Conservation (phyloP, 495 filamentous ascomycete genomes). For the Xylaria longipes region DNA sequence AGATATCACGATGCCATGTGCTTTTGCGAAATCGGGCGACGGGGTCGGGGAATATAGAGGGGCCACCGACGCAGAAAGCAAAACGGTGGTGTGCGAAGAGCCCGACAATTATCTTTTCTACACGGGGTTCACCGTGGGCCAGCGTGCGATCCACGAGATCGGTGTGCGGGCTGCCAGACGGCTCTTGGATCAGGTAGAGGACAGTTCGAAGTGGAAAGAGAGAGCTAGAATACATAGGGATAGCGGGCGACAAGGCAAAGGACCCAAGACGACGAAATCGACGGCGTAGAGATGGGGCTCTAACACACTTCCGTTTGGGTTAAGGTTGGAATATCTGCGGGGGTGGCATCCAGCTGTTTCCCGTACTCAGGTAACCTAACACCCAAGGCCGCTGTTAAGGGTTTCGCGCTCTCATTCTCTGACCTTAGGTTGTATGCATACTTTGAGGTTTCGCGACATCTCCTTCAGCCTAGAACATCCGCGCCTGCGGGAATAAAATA, state of each 20-base stretch:
- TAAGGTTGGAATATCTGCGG: neutral
- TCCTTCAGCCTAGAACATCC: neutral
- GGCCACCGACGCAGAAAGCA: neutral
- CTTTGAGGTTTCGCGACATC: neutral
- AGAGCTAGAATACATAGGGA: neutral
- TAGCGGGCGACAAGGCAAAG: neutral
- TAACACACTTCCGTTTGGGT: neutral
- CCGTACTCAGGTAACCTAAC: neutral
- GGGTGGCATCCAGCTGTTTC: neutral
- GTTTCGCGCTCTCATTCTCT: neutral
- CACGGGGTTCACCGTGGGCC: slow-evolving; percentile 41
- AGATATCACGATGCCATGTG: slow-evolving; percentile 42
- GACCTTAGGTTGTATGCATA: neutral
- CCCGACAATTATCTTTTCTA: slow-evolving; percentile 45
- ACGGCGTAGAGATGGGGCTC: neutral
- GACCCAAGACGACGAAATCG: neutral
- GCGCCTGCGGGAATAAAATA: neutral
- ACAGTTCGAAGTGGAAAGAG: slow-evolving; percentile 19
- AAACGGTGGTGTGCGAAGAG: slow-evolving; percentile 31
- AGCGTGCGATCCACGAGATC: slow-evolving; percentile 42
- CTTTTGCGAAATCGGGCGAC: neutral
- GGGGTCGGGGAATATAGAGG: neutral
- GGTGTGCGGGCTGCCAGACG: slow-evolving; percentile 39
- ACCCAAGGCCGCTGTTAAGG: neutral
- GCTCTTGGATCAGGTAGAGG: slow-evolving; percentile 32